Conservation (phyloP, 2,329 filamentous ascomycete genomes). For the Metarhizium robertsii region DNA sequence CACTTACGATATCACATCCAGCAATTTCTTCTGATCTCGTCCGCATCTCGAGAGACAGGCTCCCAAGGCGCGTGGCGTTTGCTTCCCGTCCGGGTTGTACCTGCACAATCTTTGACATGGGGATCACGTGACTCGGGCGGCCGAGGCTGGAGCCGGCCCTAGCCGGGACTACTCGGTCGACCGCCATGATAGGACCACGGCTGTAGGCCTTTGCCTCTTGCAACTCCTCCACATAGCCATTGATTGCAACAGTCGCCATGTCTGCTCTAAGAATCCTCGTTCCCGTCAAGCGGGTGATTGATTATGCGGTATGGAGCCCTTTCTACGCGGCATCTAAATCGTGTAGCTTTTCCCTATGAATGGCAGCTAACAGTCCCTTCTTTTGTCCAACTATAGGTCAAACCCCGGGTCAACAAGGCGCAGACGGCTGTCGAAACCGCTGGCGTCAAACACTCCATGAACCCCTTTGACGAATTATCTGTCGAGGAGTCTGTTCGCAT, state of each 20-base stretch:
- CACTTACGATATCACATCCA: no score
- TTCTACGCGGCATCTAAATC: neutral
- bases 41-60: no score
- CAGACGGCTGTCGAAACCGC: conserved; percentile 84
- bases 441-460: conserved; percentile 95
- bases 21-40: no score
- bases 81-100: neutral
- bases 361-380: neutral
- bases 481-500: conserved; percentile 94
- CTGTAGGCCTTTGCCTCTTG: neutral
- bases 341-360: neutral
- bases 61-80: no score
- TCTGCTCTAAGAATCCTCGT: conserved; percentile 66
- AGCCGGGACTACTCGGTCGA: conserved; percentile 25
- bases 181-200: neutral
- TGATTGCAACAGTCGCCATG: conserved; percentile 30
- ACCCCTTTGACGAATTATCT: conserved; percentile 97
- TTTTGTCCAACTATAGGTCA: conserved; percentile 39
- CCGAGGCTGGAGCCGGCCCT: conserved; percentile 35
- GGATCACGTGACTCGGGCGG: conserved; percentile 25
- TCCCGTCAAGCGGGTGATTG: conserved; percentile 76
- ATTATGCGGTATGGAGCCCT: conserved; percentile 59
- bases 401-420: conserved; percentile 60
- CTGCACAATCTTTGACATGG: neutral
- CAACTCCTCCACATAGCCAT: conserved; percentile 1